Evolutionary conservation across 371 early-diverging fungal genomes (phyloP), one percentile per base, ranked within the genome.

Genomic region (Apophysomyces elegans): DNA sequence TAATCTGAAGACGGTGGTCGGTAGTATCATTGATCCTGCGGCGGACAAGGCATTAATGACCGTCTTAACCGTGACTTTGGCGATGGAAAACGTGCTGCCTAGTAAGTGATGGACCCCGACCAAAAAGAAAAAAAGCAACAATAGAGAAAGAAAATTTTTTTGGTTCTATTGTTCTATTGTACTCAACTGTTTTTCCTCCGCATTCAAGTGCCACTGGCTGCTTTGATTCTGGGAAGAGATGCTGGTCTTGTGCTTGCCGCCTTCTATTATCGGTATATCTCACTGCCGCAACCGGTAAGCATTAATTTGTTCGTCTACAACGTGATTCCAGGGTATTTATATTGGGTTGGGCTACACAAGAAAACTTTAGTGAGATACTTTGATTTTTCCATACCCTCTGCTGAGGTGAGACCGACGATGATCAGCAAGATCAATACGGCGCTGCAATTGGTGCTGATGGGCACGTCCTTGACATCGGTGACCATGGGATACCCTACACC

Each of bases 11-110:
- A 93, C 94, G 11, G 79, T 91, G 38, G 79, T 96, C 16, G 99
- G 99, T 5, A 92, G 94, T 0, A 92, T 96, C 21, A 85, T 98
- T 50, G 99, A 99, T 69, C 99, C 99, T 4, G 88, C 92, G n/a
- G 98, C 98, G 5, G 99, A 99, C 79, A 99, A 99, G 76, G 86
- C 91, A 3, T 74, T 99, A 26, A 96, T 98, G 96, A 95, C 96
- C 0, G 88, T 91, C 11, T 73, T 97, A 76, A 93, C 95, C 9
- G 82, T 96, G 4, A 89, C 96, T 35, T 73, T 97, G 61, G 86
- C 89, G 5, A 85, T 85, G 70, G 85, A 88, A 37, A 86, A 87
- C 12, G 76, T 94, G 58, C 67, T 99, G 58, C 96, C 99, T 38
- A 66, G 94, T 93, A 81, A 66, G 78, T 79, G 38, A 39, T 18